Evolutionary conservation across 2,329 filamentous ascomycete genomes (phyloP).

Genomic region (Geosmithia flava): DNA sequence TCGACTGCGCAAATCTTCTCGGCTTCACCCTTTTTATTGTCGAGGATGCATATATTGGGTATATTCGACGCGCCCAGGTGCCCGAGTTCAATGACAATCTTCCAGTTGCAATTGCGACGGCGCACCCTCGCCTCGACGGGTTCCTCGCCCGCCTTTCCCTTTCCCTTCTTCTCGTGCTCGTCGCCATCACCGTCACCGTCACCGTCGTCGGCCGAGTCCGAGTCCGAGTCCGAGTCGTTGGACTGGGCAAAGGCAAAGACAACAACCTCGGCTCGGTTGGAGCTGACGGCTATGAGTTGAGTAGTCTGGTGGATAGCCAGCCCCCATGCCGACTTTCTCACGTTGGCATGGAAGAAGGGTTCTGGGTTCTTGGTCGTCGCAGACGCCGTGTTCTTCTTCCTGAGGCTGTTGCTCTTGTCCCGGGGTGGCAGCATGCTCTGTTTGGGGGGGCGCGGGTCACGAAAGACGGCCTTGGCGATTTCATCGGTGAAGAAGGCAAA

Average conservation of each 20-base stretch:
- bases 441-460: neutral
- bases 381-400: neutral
- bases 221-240: conserved; percentile 1
- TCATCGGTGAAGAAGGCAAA: conserved; percentile 53
- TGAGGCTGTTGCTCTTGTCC: neutral
- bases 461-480: conserved; percentile 31
- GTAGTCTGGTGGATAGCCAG: conserved; percentile 69
- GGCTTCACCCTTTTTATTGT: conserved; percentile 31
- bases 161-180: neutral
- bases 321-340: conserved; percentile 76
- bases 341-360: conserved; percentile 63
- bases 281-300: conserved; percentile 75
- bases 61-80: conserved; percentile 30
- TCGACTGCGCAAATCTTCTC: conserved; percentile 38
- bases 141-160: neutral
- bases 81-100: conserved; percentile 32
- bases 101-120: conserved; percentile 33
- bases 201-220: too few relatives aligned
- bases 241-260: conserved; percentile 37
- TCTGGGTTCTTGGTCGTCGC: conserved; percentile 4
- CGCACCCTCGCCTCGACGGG: conserved; percentile 19
- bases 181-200: too few relatives aligned
- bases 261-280: conserved; percentile 50
- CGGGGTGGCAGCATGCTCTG: too few relatives aligned
- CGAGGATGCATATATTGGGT: conserved; percentile 39